phyloP scores from a whole-genome alignment of 1,284 basidiomycete genomes.

The Vanrija humicola region DNA sequence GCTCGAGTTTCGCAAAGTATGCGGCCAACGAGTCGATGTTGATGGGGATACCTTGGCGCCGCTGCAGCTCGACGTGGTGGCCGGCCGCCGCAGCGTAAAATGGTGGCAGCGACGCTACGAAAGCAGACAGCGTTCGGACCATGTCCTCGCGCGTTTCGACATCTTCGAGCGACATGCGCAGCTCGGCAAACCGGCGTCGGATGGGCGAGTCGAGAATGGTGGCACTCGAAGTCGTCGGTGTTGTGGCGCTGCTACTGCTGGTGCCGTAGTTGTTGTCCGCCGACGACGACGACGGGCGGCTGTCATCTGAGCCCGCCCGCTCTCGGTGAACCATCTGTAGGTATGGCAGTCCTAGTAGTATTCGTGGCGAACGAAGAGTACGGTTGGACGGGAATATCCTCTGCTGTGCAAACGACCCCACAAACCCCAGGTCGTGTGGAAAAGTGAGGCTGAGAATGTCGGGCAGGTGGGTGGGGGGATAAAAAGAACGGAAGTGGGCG shows the following conservation, averaged over 20 bases:
- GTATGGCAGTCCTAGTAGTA: no score
- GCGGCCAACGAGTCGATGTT: slow-evolving; percentile 13
- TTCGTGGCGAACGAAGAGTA: no score
- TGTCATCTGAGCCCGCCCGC: no score
- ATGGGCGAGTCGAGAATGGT: background rate
- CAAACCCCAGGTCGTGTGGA: no score
- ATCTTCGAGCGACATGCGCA: slow-evolving; percentile 2
- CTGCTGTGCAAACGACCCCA: no score
- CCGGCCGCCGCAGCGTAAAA: slow-evolving; percentile 6
- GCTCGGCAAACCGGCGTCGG: background rate
- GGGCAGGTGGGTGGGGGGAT: no score
- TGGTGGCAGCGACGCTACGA: slow-evolving; percentile 10
- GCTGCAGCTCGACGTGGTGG: slow-evolving; percentile 4
- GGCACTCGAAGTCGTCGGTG: background rate
- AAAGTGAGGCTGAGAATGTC: no score
- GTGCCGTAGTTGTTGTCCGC: background rate
- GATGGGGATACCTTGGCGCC: background rate
- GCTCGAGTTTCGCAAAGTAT: slow-evolving; percentile 13
- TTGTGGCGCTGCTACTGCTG: background rate
- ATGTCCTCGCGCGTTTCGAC: slow-evolving; percentile 3
- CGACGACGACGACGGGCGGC: no score
- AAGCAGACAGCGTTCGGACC: background rate
- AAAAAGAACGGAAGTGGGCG: no score
- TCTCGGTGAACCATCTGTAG: no score
- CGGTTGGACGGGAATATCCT: no score